phyloP scores from a whole-genome alignment of 345 rosid genomes.

The Hypericum androsaemum region DNA sequence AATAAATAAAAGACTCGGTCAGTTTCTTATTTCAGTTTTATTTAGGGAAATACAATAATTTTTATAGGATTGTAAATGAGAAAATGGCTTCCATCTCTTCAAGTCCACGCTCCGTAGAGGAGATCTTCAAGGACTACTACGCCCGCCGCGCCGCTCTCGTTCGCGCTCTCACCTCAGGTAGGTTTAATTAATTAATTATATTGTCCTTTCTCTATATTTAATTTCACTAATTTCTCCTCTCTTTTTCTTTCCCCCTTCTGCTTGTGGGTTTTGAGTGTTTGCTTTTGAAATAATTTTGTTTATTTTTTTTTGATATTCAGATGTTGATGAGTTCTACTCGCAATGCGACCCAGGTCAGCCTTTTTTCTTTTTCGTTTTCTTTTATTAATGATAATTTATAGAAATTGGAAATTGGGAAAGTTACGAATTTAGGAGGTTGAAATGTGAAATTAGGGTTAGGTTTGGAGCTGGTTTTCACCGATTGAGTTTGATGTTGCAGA shows the following conservation, averaged over 20 bases:
- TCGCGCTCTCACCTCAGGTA: slow-evolving; percentile 87
- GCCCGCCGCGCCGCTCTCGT: slow-evolving; percentile 73
- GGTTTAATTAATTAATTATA: not conserved
- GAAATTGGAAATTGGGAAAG: too few species aligned
- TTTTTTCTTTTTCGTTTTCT: not conserved
- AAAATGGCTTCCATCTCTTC: slow-evolving; percentile 33
- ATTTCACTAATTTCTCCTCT: not conserved
- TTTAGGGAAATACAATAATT: not conserved
- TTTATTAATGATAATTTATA: too few species aligned
- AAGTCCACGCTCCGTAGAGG: slow-evolving; percentile 86
- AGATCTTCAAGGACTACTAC: slow-evolving; percentile 80
- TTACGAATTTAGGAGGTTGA: too few species aligned
- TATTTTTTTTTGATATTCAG: slow-evolving; percentile 25
- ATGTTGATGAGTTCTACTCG: slow-evolving; percentile 79
- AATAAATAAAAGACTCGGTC: too few species aligned
- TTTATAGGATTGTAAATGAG: slow-evolving; percentile 16
- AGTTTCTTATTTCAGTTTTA: not conserved
- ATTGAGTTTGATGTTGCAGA: slow-evolving; percentile 29
- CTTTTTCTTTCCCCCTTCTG: not conserved
- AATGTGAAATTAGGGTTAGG: too few species aligned
- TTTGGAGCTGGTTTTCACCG: not conserved
- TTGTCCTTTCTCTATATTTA: slow-evolving; percentile 1
- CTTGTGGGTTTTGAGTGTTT: not conserved
- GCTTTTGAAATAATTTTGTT: not conserved
- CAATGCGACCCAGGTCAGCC: slow-evolving; percentile 94